Base-by-base conservation (phyloP, 1,284 basidiomycete species). In the Moniliella sp. region DNA sequence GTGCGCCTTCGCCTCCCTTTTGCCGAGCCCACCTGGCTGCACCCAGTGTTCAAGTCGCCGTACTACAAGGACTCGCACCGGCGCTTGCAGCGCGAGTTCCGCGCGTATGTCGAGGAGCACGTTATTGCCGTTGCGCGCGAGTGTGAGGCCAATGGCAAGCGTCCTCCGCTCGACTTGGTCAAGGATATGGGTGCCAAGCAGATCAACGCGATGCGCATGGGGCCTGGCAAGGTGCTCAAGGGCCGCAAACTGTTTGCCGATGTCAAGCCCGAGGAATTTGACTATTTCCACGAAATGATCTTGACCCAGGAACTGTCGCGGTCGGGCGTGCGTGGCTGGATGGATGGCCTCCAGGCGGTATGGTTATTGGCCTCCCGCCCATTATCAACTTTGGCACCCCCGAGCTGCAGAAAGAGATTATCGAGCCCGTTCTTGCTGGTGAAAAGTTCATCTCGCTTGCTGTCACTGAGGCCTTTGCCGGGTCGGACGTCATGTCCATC, bases 401-500 rank as follows among this genome's bases (percentile, higher is more conserved):
- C 12, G 78, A 74, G 47, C 63, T 86, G 18, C 76, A 77, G 58
- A 71, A 74, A 36, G 72, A 72, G 50, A 66, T 93, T 37, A 67
- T 88, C 14, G 74, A 78, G 25, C 79, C 81, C 14, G 72, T 86
- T 3, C 66, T 93, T 27, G 64, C 69, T 7, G 82, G 75, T 13
- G 76, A 76, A 60, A 86, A 82, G 61, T 83, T 80, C 37, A 70
- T 71, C 50, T 64, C 74, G 44, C 67, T 94, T 32, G 84, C 84
- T 18, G 77, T 93, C 40, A 71, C 73, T n/a, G 77, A 80, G 61
- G 82, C 86, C 0, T 80, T 79, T 47, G 86, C 84, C 3, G 84
- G 84, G 4, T 81, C 77, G 42, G 83, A 88, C 54, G 81, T 93
- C 18, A 61, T 62, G 34, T 61, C 62, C 19, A 40, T 64, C 15